Percentiles rank a stretch among this genome's conserved stretches.
phyloP scores from a whole-genome alignment of 2,329 filamentous ascomycete species.

The Pseudocercospora vitis region DNA sequence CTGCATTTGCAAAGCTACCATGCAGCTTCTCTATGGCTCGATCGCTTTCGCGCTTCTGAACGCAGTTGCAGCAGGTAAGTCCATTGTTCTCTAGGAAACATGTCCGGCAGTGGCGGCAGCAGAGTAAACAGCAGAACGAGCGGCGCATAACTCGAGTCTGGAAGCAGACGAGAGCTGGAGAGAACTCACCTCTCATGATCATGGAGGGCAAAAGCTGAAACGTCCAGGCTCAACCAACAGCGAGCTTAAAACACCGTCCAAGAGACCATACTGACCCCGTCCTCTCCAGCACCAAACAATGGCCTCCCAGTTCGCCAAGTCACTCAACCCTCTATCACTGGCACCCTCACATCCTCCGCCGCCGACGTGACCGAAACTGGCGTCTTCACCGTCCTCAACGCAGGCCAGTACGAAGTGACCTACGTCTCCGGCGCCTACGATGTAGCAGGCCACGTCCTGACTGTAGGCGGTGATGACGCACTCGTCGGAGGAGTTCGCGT shows the following conservation, averaged over 20 bases:
- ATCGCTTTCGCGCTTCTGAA: conserved; percentile 9
- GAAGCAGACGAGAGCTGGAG: no score
- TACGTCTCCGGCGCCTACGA: conserved; percentile 15
- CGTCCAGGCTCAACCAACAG: neutral
- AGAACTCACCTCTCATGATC: no score
- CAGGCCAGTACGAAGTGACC: conserved; percentile 23
- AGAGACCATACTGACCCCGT: conserved; percentile 3
- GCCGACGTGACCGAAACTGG: conserved; percentile 10
- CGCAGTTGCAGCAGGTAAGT: conserved; percentile 14
- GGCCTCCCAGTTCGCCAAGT: conserved; percentile 3
- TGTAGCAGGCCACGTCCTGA: conserved; percentile 27
- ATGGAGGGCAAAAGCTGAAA: no score
- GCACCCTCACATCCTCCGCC: conserved; percentile 1
- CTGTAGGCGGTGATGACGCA: conserved; percentile 17
- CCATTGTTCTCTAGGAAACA: conserved; percentile 1
- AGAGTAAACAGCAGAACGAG: neutral
- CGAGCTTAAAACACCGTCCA: no score
- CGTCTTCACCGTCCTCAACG: conserved; percentile 22
- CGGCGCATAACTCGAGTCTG: no score
- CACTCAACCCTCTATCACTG: neutral
- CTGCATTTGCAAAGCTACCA: neutral
- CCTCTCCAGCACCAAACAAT: conserved; percentile 7
- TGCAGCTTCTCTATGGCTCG: conserved; percentile 16
- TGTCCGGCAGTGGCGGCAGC: neutral
- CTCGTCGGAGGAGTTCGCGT: conserved; percentile 20